Evolutionary conservation across 768 basidiomycete genomes (phyloP), one percentile per base, ranked within the genome.

Genomic region (Rossbeevera mucosa): DNA sequence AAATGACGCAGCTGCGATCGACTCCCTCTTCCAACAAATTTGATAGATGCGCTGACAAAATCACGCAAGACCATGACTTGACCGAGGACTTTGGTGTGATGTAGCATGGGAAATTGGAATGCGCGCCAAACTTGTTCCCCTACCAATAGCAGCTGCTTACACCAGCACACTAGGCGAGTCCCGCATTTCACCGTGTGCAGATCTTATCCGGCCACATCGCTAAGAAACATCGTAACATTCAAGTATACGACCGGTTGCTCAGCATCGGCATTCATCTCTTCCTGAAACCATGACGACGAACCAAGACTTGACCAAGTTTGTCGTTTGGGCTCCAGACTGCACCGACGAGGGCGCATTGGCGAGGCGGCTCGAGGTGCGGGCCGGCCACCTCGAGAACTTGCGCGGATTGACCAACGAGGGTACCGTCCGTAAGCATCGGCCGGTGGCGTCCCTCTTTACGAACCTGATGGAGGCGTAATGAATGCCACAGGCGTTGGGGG

Each of bases 291-390:
- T 67, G 63, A 40, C 65, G 25, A 52, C 56, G 3, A 46, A 44
- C 11, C 47, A 57, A 51, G n/a, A 36, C 7, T 44, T 57, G 38
- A 26, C 48, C 51, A 69, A 63, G 42, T 83, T 82, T 57, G 62
- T 84, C 29, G 76, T 87, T 31, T 87, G 81, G 58, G 84, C 84
- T 2, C 86, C 86, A 2, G 85, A 89, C 63, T 77, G 75, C 54
- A 75, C 78, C 8, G 81, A 83, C 25, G 72, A 75, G 41, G 83
- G 77, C 8, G 79, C 79, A 1, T 72, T 77, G 26, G 73, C 74
- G 22, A 75, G 73, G 28, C 76, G 87, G 18, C 65, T 82, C 26
- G 69, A 74, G 4, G 82, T 85, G 7, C 73, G 85, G 22, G 50
- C 67, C 3, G 54, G 62, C 38, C 86, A 88, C 64, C 64, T 85